Conservation (phyloP, 2,329 filamentous ascomycete species). For the Neoscytalidium dimidiatum region DNA sequence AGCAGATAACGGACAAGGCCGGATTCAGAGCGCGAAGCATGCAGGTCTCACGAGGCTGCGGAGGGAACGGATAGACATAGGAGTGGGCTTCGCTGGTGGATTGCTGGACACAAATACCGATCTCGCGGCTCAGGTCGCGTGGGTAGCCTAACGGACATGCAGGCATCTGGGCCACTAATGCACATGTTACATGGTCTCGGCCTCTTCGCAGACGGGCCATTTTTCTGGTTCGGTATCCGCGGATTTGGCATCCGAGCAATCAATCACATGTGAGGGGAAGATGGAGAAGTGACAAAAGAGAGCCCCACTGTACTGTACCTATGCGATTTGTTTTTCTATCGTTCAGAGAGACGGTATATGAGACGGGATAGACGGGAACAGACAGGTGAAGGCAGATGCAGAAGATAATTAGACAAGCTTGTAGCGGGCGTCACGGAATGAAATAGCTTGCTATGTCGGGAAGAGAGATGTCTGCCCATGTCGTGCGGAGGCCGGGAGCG, state of each 20-base stretch:
- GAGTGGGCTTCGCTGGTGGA: background rate
- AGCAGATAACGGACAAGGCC: background rate
- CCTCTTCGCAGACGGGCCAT: background rate
- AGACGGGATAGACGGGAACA: background rate
- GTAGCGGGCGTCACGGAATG: background rate
- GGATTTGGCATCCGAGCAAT: conserved; percentile 12
- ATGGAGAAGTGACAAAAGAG: background rate
- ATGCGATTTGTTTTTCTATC: background rate
- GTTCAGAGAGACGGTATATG: background rate
- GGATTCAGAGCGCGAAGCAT: background rate
- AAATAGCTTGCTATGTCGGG: conserved; percentile 4
- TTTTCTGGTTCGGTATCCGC: background rate
- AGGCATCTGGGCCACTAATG: background rate
- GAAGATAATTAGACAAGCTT: background rate
- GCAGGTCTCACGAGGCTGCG: conserved; percentile 3
- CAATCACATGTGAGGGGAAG: conserved; percentile 15
- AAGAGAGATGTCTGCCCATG: background rate
- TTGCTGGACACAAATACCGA: background rate
- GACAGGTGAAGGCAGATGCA: background rate
- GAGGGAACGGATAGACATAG: background rate
- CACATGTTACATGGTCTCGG: background rate
- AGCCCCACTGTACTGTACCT: background rate
- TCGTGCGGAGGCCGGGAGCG: background rate
- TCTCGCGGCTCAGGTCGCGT: background rate
- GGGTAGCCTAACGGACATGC: conserved; percentile 5